Conservation (phyloP, 352 stramenopile genomes). For the Blastocystis hominis region DNA sequence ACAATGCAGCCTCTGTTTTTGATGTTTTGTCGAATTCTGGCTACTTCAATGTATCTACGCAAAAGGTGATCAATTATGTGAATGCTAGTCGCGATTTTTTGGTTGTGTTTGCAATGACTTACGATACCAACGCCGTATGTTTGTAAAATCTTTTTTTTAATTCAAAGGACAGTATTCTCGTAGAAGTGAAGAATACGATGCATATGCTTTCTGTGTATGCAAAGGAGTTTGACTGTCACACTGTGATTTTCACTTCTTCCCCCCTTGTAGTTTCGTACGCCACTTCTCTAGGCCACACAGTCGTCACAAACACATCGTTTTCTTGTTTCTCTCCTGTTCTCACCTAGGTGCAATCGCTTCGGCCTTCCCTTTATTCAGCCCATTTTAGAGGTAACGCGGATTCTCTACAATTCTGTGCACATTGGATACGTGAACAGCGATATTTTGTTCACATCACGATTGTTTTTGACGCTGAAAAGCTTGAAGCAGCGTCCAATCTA, state of each 20-base stretch:
- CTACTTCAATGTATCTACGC: neutral
- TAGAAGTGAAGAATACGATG: neutral
- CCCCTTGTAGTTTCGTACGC: neutral
- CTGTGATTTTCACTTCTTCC: neutral
- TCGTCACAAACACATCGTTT: conserved; percentile 7
- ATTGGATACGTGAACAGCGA: conserved; percentile 26
- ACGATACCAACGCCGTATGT: neutral
- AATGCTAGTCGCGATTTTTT: neutral
- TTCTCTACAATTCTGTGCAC: neutral
- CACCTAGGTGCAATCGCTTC: neutral
- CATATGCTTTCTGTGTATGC: conserved; percentile 25
- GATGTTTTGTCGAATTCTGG: neutral
- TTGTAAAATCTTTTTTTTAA: neutral
- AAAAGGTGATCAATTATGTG: neutral
- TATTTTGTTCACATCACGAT: neutral
- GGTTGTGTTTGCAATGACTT: neutral
- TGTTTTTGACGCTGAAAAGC: neutral
- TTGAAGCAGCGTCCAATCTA: neutral
- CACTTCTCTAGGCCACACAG: neutral
- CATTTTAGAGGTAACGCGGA: conserved; percentile 14
- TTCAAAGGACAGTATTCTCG: neutral
- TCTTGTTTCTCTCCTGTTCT: neutral
- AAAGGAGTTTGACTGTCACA: neutral
- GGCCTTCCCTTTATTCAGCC: neutral
- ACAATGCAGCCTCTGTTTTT: neutral